phyloP scores from a whole-genome alignment of 225 moss, liverwort and hornwort species.

The Bryum argenteum region DNA sequence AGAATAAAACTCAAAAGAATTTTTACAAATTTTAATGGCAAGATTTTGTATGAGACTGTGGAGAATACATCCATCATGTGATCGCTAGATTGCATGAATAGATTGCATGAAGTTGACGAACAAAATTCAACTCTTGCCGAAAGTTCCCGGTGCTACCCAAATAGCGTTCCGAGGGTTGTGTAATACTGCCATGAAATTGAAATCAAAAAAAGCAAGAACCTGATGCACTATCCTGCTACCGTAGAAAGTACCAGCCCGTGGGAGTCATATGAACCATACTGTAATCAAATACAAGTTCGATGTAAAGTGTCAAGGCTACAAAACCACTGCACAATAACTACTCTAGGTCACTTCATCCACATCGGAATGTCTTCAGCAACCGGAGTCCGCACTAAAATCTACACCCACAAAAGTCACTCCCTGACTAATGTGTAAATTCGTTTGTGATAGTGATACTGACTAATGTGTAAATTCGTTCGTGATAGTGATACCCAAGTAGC shows the following conservation, averaged over 20 bases:
- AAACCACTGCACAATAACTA: slow-evolving; percentile 21
- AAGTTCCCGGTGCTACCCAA: too few species aligned
- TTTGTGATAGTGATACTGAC: slow-evolving; percentile 12
- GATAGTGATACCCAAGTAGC: slow-evolving; percentile 19
- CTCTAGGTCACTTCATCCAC: slow-evolving; percentile 30
- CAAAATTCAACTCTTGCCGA: too few species aligned
- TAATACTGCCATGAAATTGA: too few species aligned
- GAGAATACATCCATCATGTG: too few species aligned
- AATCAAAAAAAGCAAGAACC: neutral
- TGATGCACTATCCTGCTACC: slow-evolving; percentile 1
- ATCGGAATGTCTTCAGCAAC: slow-evolving; percentile 31
- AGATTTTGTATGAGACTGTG: too few species aligned
- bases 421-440: slow-evolving; percentile 15
- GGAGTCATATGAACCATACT: too few species aligned
- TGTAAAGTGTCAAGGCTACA: slow-evolving; percentile 32
- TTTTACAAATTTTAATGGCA: too few species aligned
- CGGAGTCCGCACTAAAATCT: slow-evolving; percentile 24
- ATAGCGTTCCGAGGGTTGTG: too few species aligned
- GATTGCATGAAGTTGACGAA: too few species aligned
- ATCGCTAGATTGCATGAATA: too few species aligned
- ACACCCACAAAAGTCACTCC: slow-evolving; percentile 24
- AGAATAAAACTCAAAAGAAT: too few species aligned
- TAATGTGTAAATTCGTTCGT: slow-evolving; percentile 10
- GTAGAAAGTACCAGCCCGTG: too few species aligned
- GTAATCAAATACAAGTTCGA: slow-evolving; percentile 39